Percentiles rank a stretch among this genome's conserved stretches.
phyloP scores from a whole-genome alignment of 106 monocot genomes.

The Cymbidium sinense region DNA sequence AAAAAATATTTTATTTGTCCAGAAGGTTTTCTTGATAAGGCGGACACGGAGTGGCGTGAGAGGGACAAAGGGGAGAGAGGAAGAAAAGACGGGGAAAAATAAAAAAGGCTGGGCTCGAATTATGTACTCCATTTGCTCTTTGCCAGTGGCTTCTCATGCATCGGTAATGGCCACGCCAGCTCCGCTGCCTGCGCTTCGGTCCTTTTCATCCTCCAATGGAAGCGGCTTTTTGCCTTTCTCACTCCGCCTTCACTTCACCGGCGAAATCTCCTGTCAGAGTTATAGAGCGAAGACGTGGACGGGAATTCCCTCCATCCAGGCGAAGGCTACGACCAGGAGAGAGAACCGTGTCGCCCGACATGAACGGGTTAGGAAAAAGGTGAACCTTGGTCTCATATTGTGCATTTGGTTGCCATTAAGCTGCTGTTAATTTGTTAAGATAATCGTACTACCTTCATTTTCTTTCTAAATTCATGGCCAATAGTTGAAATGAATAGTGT shows the following conservation, averaged over 20 bases:
- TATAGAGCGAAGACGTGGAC: background rate
- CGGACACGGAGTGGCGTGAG: background rate
- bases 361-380: slow-evolving; percentile 87
- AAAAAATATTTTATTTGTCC: background rate
- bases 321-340: slow-evolving; percentile 54
- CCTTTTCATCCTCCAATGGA: background rate
- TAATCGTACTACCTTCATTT: background rate
- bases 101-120: background rate
- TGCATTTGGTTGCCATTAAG: background rate
- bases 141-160: background rate
- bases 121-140: background rate
- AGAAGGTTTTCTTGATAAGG: background rate
- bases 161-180: background rate
- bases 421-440: background rate
- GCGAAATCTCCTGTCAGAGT: background rate
- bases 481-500: background rate
- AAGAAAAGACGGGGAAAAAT: background rate
- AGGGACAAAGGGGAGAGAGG: background rate
- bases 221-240: background rate
- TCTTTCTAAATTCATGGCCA: background rate
- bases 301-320: slow-evolving; percentile 21
- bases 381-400: slow-evolving; percentile 4
- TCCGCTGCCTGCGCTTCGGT: background rate
- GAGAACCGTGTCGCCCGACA: slow-evolving; percentile 62
- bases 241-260: background rate